A percentile compares a stretch with the other conserved stretches of the same genome.
Conservation (phyloP, 2,329 filamentous ascomycete species). For the Elsinoe necatrix region DNA sequence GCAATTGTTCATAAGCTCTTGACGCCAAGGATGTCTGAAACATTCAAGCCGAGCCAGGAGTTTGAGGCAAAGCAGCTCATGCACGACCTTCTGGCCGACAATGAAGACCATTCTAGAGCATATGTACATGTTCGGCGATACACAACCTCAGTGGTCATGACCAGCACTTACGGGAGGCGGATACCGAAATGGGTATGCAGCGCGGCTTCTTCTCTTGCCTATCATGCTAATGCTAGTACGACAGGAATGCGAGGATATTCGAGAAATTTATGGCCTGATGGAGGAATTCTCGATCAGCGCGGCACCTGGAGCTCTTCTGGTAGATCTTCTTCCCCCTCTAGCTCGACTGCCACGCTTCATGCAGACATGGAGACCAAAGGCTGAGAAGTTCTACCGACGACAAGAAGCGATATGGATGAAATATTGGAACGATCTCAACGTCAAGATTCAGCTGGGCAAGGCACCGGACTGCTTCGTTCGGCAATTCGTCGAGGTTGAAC, state of each 20-base stretch:
- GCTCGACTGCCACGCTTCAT: conserved; percentile 24
- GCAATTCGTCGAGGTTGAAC: conserved; percentile 28
- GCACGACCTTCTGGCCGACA: conserved; percentile 33
- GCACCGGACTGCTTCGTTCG: conserved; percentile 32
- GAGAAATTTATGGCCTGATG: conserved; percentile 30
- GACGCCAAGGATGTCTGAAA: conserved; percentile 31
- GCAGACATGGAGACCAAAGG: conserved; percentile 28
- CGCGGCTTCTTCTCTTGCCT: no score
- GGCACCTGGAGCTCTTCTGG: conserved; percentile 27
- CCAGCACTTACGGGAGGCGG: conserved; percentile 29
- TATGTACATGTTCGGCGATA: conserved; percentile 23
- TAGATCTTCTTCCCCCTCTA: conserved; percentile 27
- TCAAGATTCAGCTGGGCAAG: conserved; percentile 27
- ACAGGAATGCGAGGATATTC: conserved; percentile 27
- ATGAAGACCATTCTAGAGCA: conserved; percentile 23
- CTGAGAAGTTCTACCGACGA: conserved; percentile 26
- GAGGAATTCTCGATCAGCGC: conserved; percentile 28
- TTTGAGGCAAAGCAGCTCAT: conserved; percentile 40
- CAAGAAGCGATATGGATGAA: conserved; percentile 30
- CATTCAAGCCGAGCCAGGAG: conserved; percentile 38
- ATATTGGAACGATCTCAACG: conserved; percentile 26
- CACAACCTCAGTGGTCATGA: conserved; percentile 31
- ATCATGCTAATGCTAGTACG: not conserved
- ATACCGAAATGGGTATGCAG: conserved; percentile 25
- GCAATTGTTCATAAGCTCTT: conserved; percentile 33